Evolutionary conservation across 2,329 filamentous ascomycete species (phyloP), one percentile per base, ranked within the genome.

Genomic region (Calycina herbarum): DNA sequence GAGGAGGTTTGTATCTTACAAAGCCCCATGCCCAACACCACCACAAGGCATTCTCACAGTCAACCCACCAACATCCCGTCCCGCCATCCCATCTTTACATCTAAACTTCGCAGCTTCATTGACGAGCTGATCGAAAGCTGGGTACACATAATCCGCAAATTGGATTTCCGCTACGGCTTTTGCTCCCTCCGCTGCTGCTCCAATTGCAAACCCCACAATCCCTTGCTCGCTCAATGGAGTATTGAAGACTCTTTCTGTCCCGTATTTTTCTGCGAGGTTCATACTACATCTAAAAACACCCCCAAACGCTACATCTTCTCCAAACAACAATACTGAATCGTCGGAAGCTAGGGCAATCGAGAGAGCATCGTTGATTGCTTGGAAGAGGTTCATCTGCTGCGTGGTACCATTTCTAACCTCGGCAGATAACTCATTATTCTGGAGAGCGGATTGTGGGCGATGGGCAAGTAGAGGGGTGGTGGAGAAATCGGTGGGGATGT

Each of bases 231-330:
- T 92, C 71, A 99, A 79, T 0, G 95, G 95, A 20, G 94, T 98
- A 79, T 99, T 98, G 83, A 99, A 99, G 40, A 99, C 94, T 65
- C 95, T 85, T 65, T 95, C 91, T 2, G 87, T 85, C 8, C 95
- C 95, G 77, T 95, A 96, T 64, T 92, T 92, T 68, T 93, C 91
- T 38, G 93, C 88, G 17, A 99, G 84, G 72, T 94, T 92, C 88
- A 95, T 94, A 38, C 92, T 94, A 79, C 93, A 97, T 64, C 95
- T 86, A 76, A 99, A 99, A 17, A 99, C 95, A 63, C 95, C 95
- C 54, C 95, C 95, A 73, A 99, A 99, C 15, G 95, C 92, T 7
- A 99, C 93, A 76, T 99, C 95, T 78, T 99, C 95, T 54, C 95
- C 95, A 74, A 99, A 99, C 10, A 99, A 84, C 64, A 98, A 81